Conservation (phyloP, 163 green algal species). For the Chloroidium sp. region DNA sequence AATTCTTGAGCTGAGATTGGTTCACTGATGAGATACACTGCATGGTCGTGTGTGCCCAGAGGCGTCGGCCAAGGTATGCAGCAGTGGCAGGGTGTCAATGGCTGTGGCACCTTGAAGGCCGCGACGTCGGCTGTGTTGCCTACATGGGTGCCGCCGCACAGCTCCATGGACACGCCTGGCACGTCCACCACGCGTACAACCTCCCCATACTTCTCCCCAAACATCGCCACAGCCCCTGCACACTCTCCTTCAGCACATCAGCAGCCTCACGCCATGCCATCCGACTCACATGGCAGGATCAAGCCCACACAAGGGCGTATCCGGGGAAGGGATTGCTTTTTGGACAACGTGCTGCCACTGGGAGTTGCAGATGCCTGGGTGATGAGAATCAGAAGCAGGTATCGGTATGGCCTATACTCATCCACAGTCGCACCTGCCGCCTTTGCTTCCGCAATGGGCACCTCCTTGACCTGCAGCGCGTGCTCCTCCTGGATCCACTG, state of each 20-base stretch:
- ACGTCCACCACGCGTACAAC: conserved; percentile 82
- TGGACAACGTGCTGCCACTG: no score
- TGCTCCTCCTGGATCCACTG: conserved; percentile 55
- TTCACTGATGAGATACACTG: no score
- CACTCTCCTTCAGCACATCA: neutral
- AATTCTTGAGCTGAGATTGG: no score
- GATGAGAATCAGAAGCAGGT: no score
- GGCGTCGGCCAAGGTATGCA: no score
- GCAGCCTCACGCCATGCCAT: neutral
- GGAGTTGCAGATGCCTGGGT: no score
- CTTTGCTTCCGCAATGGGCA: conserved; percentile 65
- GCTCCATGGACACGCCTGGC: conserved; percentile 69
- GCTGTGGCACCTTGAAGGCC: conserved; percentile 35
- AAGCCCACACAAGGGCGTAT: no score
- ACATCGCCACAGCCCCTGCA: conserved; percentile 80
- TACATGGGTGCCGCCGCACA: conserved; percentile 87
- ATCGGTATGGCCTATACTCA: no score
- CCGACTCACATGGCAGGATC: no score
- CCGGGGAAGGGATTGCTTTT: no score
- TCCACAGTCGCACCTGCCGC: conserved; percentile 22
- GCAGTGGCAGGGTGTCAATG: neutral
- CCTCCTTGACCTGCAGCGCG: conserved; percentile 15
- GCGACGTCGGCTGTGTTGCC: conserved; percentile 65
- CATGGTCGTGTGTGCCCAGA: no score
- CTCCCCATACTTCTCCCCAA: conserved; percentile 90